Conservation (phyloP, 2,329 filamentous ascomycete species). For the Aureobasidium sp. region DNA sequence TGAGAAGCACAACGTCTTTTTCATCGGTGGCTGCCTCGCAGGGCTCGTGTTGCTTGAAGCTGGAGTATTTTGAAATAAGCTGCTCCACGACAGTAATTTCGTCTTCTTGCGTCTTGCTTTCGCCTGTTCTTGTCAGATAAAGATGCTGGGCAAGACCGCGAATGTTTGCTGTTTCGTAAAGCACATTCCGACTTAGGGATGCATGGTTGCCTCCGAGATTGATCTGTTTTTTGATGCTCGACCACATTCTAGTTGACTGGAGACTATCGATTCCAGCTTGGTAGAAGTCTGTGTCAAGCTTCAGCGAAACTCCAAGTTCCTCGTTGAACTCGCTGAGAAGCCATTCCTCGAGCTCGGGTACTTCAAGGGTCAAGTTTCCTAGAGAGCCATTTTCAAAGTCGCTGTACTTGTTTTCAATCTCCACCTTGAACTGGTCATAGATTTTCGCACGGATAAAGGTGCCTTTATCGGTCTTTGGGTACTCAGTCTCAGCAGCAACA, state of each 20-base stretch:
- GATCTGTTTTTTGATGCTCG: constrained; percentile 42
- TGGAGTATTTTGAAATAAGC: constrained; percentile 38
- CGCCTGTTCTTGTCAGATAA: constrained; percentile 32
- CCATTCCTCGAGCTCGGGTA: constrained; percentile 26
- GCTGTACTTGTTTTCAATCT: constrained; percentile 40
- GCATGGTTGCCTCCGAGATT: constrained; percentile 35
- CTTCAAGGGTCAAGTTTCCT: constrained; percentile 18
- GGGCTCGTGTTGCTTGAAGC: constrained; percentile 25
- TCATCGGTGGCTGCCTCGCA: constrained; percentile 1
- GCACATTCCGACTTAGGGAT: constrained; percentile 44
- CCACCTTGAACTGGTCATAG: constrained; percentile 39
- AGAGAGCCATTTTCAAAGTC: constrained; percentile 17
- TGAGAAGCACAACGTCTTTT: constrained; percentile 37
- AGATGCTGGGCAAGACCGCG: constrained; percentile 38
- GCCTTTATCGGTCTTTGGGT: constrained; percentile 48
- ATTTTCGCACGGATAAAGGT: constrained; percentile 46
- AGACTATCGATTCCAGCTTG: constrained; percentile 49
- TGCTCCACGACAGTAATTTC: constrained; percentile 36
- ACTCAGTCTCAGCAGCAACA: constrained; percentile 35
- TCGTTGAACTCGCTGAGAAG: constrained; percentile 24
- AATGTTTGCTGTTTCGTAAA: constrained; percentile 50
- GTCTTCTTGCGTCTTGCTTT: constrained; percentile 23
- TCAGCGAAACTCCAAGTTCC: constrained; percentile 19
- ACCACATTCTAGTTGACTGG: constrained; percentile 48
- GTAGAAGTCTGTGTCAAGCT: constrained; percentile 46